Conservation (phyloP, 192 early-diverging fungal species). For the Backusella macrospora region DNA sequence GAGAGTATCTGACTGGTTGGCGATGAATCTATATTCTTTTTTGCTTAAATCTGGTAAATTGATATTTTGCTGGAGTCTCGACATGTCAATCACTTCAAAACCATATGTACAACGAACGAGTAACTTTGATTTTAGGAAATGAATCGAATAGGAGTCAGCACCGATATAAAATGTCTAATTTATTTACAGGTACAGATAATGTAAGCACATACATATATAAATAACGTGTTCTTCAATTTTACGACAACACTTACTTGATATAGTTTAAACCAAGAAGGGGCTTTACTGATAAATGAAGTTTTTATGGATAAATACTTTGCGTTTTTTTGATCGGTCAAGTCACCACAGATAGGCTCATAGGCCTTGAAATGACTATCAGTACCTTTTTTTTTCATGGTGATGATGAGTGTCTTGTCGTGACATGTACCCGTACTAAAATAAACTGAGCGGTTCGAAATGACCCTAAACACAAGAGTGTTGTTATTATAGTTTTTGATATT, state of each 20-base stretch:
- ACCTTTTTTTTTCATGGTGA: slow-evolving; percentile 37
- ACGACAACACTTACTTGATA: slow-evolving; percentile 27
- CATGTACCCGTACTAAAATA: slow-evolving; percentile 77
- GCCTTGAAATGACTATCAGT: slow-evolving; percentile 41
- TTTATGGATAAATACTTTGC: slow-evolving; percentile 16
- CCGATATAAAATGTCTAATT: slow-evolving; percentile 90
- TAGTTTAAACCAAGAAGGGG: slow-evolving; percentile 32
- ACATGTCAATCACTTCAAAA: slow-evolving; percentile 92
- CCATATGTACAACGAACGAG: slow-evolving; percentile 88
- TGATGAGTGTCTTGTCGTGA: slow-evolving; percentile 58
- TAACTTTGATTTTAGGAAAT: slow-evolving; percentile 82
- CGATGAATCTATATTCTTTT: slow-evolving; percentile 75
- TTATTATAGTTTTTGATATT: background rate
- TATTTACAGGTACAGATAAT: slow-evolving; percentile 31
- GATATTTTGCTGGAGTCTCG: slow-evolving; percentile 73
- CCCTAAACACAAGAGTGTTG: background rate
- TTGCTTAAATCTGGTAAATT: slow-evolving; percentile 80
- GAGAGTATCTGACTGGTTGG: slow-evolving; percentile 49
- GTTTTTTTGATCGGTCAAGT: slow-evolving; percentile 32
- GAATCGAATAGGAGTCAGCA: slow-evolving; percentile 78
- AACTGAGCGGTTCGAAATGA: slow-evolving; percentile 45
- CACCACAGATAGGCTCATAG: slow-evolving; percentile 33
- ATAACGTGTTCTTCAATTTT: background rate
- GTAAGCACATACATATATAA: too few relatives aligned
- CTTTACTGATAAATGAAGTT: slow-evolving; percentile 27